Conservation (phyloP, 352 stramenopile genomes). For the Globisporangium camurandrum region DNA sequence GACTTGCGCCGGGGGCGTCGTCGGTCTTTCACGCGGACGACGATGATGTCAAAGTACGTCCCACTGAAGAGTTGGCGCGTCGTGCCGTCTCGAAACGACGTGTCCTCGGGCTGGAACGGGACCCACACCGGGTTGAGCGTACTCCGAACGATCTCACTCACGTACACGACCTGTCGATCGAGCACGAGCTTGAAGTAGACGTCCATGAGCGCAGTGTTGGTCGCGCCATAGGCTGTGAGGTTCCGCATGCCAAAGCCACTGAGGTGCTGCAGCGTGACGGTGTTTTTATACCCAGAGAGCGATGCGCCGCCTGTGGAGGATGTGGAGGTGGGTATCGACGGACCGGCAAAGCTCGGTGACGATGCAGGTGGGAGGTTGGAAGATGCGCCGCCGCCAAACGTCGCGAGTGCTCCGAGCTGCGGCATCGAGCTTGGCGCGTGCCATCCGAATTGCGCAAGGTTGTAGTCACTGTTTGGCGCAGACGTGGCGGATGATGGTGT, state of each 20-base stretch:
- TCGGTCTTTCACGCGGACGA: slow-evolving; percentile 51
- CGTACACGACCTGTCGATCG: slow-evolving; percentile 57
- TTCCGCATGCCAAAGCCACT: slow-evolving; percentile 75
- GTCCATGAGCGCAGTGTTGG: slow-evolving; percentile 40
- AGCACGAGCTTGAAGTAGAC: slow-evolving; percentile 78
- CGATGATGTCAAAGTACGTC: slow-evolving; percentile 57
- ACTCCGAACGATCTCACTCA: slow-evolving; percentile 58
- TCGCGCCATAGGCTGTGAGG: slow-evolving; percentile 40
- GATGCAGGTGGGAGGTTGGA: neutral
- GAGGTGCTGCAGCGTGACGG: slow-evolving; percentile 69
- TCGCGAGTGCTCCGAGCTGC: slow-evolving; percentile 5
- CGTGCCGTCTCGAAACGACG: slow-evolving; percentile 13
- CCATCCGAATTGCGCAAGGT: slow-evolving; percentile 6
- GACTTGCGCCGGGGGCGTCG: slow-evolving; percentile 45
- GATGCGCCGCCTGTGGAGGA: slow-evolving; percentile 9
- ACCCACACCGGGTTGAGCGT: slow-evolving; percentile 82
- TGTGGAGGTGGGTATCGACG: neutral
- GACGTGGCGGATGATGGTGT: slow-evolving; percentile 4
- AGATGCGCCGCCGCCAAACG: neutral
- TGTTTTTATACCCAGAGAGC: slow-evolving; percentile 17
- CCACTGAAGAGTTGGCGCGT: slow-evolving; percentile 32
- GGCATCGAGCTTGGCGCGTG: slow-evolving; percentile 10
- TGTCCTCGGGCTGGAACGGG: slow-evolving; percentile 54
- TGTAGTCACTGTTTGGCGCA: slow-evolving; percentile 6
- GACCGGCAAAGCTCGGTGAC: neutral